Evolutionary conservation across 352 stramenopile genomes (phyloP).

Genomic region (Phytophthora fragariaefolia): DNA sequence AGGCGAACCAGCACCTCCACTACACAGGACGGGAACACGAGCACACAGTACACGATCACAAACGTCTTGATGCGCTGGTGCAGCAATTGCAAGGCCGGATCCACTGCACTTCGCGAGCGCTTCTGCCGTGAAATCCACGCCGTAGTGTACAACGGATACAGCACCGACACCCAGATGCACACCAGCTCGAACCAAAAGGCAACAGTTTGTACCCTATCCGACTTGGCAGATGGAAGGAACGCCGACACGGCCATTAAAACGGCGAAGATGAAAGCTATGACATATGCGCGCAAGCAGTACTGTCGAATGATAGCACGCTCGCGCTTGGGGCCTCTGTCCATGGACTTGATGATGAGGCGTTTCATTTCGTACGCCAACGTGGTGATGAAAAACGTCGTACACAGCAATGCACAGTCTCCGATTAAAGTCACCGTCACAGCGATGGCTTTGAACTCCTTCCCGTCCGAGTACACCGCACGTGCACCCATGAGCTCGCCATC

Average conservation of each 20-base stretch:
- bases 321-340: conserved; percentile 59
- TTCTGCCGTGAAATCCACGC: conserved; percentile 59
- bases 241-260: conserved; percentile 42
- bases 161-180: conserved; percentile 60
- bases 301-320: conserved; percentile 61
- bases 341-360: conserved; percentile 67
- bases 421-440: conserved; percentile 54
- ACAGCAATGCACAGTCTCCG: conserved; percentile 67
- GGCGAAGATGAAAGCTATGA: conserved; percentile 42
- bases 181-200: conserved; percentile 55
- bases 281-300: conserved; percentile 58
- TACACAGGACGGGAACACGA: conserved; percentile 69
- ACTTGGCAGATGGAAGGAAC: conserved; percentile 43
- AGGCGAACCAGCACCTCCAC: conserved; percentile 47
- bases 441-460: conserved; percentile 44
- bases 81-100: conserved; percentile 52
- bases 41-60: conserved; percentile 69
- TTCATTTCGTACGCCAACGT: conserved; percentile 72
- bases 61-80: conserved; percentile 75
- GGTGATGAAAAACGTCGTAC: conserved; percentile 71
- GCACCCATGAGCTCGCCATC: conserved; percentile 63
- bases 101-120: conserved; percentile 45
- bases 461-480: conserved; percentile 52
- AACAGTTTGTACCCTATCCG: conserved; percentile 39
- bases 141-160: conserved; percentile 63